Conservation (phyloP, 345 rosid genomes). For the Gossypium rotundifolium region DNA sequence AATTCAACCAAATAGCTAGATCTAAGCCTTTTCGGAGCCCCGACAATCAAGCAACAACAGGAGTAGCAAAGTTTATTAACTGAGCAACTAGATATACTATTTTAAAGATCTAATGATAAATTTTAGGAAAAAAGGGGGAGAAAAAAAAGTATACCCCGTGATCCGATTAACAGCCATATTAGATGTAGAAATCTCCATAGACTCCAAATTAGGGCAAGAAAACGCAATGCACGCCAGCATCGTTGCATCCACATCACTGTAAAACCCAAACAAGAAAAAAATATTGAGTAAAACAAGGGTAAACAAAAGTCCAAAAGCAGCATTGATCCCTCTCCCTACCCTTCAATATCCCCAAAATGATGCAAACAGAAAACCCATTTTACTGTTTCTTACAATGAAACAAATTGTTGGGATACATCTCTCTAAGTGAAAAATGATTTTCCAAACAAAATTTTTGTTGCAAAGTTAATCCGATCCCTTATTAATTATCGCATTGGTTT, state of each 20-base stretch:
- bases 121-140: neutral
- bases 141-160: slow-evolving; percentile 51
- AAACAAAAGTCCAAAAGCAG: neutral
- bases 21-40: neutral
- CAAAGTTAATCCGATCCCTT: neutral
- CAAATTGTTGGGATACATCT: neutral
- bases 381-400: neutral
- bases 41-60: neutral
- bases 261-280: slow-evolving; percentile 7
- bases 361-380: neutral
- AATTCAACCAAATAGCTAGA: neutral
- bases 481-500: neutral
- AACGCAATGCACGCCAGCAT: slow-evolving; percentile 92
- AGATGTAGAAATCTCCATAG: slow-evolving; percentile 60
- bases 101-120: neutral
- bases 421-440: neutral
- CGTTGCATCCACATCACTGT: slow-evolving; percentile 86
- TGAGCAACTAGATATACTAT: neutral
- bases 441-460: neutral
- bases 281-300: neutral
- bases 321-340: neutral
- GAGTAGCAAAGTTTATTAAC: neutral
- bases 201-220: slow-evolving; percentile 86
- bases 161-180: slow-evolving; percentile 64
- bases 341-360: neutral